Evolutionary conservation across 495 filamentous ascomycete species (phyloP).

Genomic region (Monascus purpureus): DNA sequence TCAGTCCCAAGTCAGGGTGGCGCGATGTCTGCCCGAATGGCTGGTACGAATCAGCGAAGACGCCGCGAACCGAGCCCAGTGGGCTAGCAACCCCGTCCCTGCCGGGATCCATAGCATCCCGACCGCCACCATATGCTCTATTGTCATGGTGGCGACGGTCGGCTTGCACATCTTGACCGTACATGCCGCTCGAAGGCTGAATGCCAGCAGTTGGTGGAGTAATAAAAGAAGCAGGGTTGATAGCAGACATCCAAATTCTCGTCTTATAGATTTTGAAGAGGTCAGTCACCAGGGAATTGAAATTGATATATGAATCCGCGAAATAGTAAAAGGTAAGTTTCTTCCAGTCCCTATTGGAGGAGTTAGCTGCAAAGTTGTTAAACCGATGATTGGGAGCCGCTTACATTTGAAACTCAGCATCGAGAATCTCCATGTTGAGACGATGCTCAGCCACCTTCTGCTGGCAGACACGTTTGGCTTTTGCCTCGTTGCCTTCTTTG

Average conservation of each 20-base stretch:
- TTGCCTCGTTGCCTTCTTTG: slow-evolving; percentile 95
- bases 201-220: slow-evolving; percentile 56
- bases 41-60: slow-evolving; percentile 26
- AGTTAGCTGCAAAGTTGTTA: slow-evolving; percentile 6
- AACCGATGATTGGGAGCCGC: slow-evolving; percentile 15
- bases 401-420: slow-evolving; percentile 98
- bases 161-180: slow-evolving; percentile 17
- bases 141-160: slow-evolving; percentile 21
- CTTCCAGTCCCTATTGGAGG: slow-evolving; percentile 73
- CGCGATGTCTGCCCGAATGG: slow-evolving; percentile 18
- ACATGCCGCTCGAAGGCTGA: slow-evolving; percentile 25
- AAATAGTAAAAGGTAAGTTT: slow-evolving; percentile 99
- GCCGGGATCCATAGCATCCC: slow-evolving; percentile 16
- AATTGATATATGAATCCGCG: slow-evolving; percentile 95
- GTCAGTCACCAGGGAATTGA: slow-evolving; percentile 92
- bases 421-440: slow-evolving; percentile 94
- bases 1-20: slow-evolving; percentile 13
- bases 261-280: slow-evolving; percentile 99
- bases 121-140: slow-evolving; percentile 14
- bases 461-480: slow-evolving; percentile 90
- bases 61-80: slow-evolving; percentile 19
- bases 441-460: slow-evolving; percentile 91
- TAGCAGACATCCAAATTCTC: slow-evolving; percentile 97
- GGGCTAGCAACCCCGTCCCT: slow-evolving; percentile 20
- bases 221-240: slow-evolving; percentile 96